Base-by-base conservation (phyloP, 2,329 filamentous ascomycete genomes). In the Aspergillus quadrilineatus region DNA sequence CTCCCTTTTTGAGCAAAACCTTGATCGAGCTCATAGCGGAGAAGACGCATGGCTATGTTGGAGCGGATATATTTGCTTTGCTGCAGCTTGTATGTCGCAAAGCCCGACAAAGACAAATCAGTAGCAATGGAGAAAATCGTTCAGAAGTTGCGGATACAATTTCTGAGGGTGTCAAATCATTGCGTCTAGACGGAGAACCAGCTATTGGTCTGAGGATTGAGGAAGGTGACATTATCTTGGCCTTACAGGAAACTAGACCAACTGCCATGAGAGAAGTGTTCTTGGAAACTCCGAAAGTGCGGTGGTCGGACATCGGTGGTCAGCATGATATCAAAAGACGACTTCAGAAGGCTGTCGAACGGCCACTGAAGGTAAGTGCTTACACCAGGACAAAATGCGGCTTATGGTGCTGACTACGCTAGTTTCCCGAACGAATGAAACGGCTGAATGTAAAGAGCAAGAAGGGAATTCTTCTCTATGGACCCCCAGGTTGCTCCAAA, bases 401-500 rank as follows among this genome's bases (percentile, higher is more conserved):
- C 12, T 14, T 29, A 32, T 12, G 15, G 2, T 46, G 26, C 41
- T 57, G 4, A 54, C 56, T 43, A 34, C 50, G 7, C 8, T 59
- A 84, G 73, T 73, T 81, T 55, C 77, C 80, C 2, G 77, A 81
- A 45, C 68, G 77, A 30, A 80, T 85, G 73, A 72, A 73, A 51
- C 70, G 75, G 58, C 73, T 83, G 14, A 79, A 79, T 50, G 72
- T 81, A 26, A 81, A 82, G 32, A 85, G 87, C 0, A 87, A 88
- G 55, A 95, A 93, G 68, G 92, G 92, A 0, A 84, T 96, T 14
- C 81, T 97, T 6, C 82, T 97, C 2, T 97, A 96, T 71, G 93
- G 93, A 0, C 93, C 93, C 0, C 93, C 93, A 0, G 93, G 93
- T 3, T 97, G 93, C 75, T 95, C 92, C 61, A 97, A 97, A 76